These are phyloP conservation scores for Fusarium sulawesiense DNA, from an alignment of 2,329 filamentous ascomycete genomes.

Conservation along the genomic window DNA sequence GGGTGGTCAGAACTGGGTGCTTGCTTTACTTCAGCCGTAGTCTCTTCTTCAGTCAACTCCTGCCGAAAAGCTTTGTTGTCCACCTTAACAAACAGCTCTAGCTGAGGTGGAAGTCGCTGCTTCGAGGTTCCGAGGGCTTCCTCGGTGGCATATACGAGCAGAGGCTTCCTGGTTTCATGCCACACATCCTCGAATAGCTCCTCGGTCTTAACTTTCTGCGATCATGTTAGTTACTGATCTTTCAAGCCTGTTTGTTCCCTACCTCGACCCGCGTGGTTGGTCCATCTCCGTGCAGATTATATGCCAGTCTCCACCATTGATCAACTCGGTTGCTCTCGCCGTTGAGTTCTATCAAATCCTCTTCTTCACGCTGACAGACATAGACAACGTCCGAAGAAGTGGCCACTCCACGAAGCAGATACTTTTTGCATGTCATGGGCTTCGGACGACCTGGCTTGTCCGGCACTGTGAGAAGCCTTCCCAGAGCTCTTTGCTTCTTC, in stretches of 20 bases:
- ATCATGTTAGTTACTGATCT: conserved; percentile 38
- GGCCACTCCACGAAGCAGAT: conserved; percentile 64
- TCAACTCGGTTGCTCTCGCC: conserved; percentile 51
- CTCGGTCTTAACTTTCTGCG: conserved; percentile 61
- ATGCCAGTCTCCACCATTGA: conserved; percentile 68
- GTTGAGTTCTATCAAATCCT: conserved; percentile 57
- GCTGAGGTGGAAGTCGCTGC: conserved; percentile 53
- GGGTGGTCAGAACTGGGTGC: conserved; percentile 46
- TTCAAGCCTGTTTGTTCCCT: conserved; percentile 27
- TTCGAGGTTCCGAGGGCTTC: conserved; percentile 34
- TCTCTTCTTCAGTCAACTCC: conserved; percentile 58
- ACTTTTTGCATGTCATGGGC: conserved; percentile 59
- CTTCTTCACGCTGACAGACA: conserved; percentile 59
- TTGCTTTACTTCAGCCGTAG: conserved; percentile 38
- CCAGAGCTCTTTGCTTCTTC: conserved; percentile 53
- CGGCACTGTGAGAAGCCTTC: conserved; percentile 54
- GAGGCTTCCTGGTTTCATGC: conserved; percentile 59
- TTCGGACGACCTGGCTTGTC: conserved; percentile 51
- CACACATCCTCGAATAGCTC: conserved; percentile 60
- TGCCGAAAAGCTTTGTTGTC: conserved; percentile 65
- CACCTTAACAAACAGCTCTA: conserved; percentile 60
- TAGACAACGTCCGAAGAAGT: conserved; percentile 61
- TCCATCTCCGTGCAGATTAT: conserved; percentile 52
- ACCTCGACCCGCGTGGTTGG: conserved; percentile 62
- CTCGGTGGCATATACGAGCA: conserved; percentile 67